phyloP scores from a whole-genome alignment of 495 filamentous ascomycete species.

The Penicillium desertorum region DNA sequence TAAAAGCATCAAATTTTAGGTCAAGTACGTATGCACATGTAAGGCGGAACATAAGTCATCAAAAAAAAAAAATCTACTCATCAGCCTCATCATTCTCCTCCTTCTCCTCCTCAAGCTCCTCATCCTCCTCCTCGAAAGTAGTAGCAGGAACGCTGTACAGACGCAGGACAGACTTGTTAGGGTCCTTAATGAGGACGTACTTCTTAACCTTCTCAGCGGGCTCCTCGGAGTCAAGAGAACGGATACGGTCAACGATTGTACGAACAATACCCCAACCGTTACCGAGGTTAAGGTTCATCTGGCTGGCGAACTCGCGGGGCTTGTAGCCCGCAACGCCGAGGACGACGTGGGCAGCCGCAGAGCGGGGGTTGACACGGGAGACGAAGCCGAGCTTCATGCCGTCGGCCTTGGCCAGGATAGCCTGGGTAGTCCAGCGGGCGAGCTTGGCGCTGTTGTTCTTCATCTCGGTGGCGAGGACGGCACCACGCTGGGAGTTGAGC shows the following conservation, averaged over 20 bases:
- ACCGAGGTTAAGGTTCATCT: conserved; percentile 95
- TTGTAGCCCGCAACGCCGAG: conserved; percentile 97
- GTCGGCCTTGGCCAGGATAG: conserved; percentile 91
- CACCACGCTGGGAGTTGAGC: conserved; percentile 87
- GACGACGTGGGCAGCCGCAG: conserved; percentile 84
- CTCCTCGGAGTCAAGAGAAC: conserved; percentile 62
- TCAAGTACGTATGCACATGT: conserved; percentile 16
- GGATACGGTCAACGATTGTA: conserved; percentile 87
- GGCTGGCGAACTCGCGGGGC: conserved; percentile 89
- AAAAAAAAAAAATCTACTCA: conserved; percentile 32
- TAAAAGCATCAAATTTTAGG: conserved; percentile 21
- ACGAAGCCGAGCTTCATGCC: conserved; percentile 99
- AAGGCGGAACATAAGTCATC: conserved; percentile 21
- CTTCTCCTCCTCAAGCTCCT: conserved; percentile 50
- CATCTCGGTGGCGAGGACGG: conserved; percentile 97
- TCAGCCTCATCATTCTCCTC: conserved; percentile 33
- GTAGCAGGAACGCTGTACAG: conserved; percentile 86
- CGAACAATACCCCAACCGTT: conserved; percentile 99
- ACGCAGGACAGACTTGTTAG: conserved; percentile 89
- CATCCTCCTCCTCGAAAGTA: conserved; percentile 85
- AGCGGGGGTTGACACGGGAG: conserved; percentile 87
- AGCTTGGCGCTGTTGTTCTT: conserved; percentile 99
- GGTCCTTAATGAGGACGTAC: conserved; percentile 78
- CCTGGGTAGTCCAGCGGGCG: conserved; percentile 93
- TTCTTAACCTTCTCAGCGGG: conserved; percentile 64